Evolutionary conservation across 179 eudicot species (phyloP), one percentile per base, ranked within the genome.

Genomic region (Pouteria campechiana): DNA sequence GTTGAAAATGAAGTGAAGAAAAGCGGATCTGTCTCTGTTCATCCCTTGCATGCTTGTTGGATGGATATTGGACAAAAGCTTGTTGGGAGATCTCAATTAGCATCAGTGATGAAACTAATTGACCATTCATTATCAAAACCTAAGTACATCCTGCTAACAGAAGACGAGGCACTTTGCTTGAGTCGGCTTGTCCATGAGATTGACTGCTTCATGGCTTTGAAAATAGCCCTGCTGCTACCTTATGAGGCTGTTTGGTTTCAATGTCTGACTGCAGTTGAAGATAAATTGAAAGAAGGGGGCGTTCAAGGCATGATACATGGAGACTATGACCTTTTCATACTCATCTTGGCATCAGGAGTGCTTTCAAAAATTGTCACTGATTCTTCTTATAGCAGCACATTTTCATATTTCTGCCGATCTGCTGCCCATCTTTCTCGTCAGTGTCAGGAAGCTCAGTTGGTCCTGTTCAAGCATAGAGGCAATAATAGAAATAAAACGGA

Each of bases 1-100:
- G 40, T 63, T 22, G 67, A 61, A 25, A 70, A 74, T 32, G 87
- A 63, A 41, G 24, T 37, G 22, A 69, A 60, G 56, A 54, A 61
- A 12, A 65, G 58, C 2, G 21, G 39, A 17, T 37, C 60, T 27
- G 50, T 53, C 44, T 64, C 48, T 2, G 34, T 75, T 37, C 94
- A 92, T 68, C 85, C 99, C 37, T 60, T 92, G 60, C 96, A 82
- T 58, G 53, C 50, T 30, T 92, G 99, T 57, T 92, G 99, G 99
- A 15, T 55, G 54, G 79, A 66, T 47, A 52, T 87, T 48, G 51
- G 79, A 2, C 61, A 58, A 29, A 92, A 75, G 58, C 53, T 92
- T 25, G 52, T 60, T 24, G 18, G 21, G 1, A 34, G 56, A 15
- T 75, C 83, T n/a, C 69, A 39, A 24, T 65, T 63, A 9, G 37